Evolutionary conservation across 495 filamentous ascomycete genomes (phyloP).

Genomic region (Penicillium egyptiacum): DNA sequence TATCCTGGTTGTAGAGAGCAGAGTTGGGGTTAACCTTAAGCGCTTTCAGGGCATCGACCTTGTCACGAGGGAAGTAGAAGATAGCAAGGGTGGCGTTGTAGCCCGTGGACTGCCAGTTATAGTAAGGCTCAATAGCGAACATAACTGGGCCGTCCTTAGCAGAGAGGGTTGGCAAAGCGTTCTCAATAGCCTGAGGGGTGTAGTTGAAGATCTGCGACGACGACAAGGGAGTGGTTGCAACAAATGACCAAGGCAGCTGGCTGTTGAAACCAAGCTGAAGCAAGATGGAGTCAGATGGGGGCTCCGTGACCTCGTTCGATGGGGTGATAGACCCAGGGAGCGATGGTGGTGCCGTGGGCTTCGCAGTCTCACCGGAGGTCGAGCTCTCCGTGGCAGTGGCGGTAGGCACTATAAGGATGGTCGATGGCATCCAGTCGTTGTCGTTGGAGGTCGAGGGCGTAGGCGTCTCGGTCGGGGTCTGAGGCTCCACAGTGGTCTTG

Average conservation of each 20-base stretch:
- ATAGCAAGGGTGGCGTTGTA: slow-evolving; percentile 84
- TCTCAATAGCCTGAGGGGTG: slow-evolving; percentile 71
- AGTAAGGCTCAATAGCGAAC: slow-evolving; percentile 72
- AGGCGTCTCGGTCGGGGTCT: slow-evolving; percentile 20
- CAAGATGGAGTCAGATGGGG: slow-evolving; percentile 62
- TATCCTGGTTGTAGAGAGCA: slow-evolving; percentile 67
- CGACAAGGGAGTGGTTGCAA: slow-evolving; percentile 65
- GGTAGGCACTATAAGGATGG: slow-evolving; percentile 27
- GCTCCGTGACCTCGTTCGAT: slow-evolving; percentile 46
- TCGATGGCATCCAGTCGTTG: slow-evolving; percentile 32
- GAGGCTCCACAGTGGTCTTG: slow-evolving; percentile 28
- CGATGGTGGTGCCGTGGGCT: slow-evolving; percentile 49
- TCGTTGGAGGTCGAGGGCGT: slow-evolving; percentile 19
- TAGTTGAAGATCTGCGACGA: slow-evolving; percentile 85
- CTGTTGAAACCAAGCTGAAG: slow-evolving; percentile 85
- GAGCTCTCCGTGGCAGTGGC: slow-evolving; percentile 27
- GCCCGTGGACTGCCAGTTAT: slow-evolving; percentile 65
- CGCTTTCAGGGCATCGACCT: slow-evolving; percentile 60
- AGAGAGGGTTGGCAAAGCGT: slow-evolving; percentile 56
- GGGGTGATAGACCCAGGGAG: slow-evolving; percentile 79
- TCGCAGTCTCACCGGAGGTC: slow-evolving; percentile 39
- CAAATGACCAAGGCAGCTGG: slow-evolving; percentile 78
- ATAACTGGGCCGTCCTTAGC: slow-evolving; percentile 55
- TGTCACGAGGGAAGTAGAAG: slow-evolving; percentile 66
- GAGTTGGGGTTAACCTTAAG: slow-evolving; percentile 68